Evolutionary conservation across 352 stramenopile genomes (phyloP).

Genomic region (Peronospora farinosa): DNA sequence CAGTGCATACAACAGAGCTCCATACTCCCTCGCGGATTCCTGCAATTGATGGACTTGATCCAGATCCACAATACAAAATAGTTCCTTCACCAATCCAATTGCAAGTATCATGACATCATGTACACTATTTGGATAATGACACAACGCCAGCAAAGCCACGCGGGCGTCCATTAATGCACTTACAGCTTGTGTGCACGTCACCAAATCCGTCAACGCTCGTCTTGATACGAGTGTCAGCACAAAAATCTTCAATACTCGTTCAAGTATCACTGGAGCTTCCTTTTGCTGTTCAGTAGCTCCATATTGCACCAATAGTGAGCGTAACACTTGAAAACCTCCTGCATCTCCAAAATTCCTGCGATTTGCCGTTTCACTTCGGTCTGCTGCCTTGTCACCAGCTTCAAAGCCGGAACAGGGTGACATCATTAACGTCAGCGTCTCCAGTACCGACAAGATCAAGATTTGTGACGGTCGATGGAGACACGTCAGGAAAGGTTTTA

Average conservation of each 20-base stretch:
- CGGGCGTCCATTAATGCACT: constrained; percentile 57
- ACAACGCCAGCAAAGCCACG: constrained; percentile 61
- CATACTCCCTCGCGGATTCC: too few relatives aligned
- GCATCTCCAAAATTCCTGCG: constrained; percentile 68
- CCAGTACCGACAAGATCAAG: constrained; percentile 49
- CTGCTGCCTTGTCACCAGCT: constrained; percentile 42
- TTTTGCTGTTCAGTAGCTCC: constrained; percentile 19
- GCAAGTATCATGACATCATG: too few relatives aligned
- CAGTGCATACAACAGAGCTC: too few relatives aligned
- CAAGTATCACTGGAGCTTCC: constrained; percentile 33
- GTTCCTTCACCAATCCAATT: too few relatives aligned
- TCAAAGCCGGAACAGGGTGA: constrained; percentile 50
- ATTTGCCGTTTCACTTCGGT: constrained; percentile 73
- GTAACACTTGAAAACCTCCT: constrained; percentile 63
- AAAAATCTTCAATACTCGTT: constrained; percentile 53
- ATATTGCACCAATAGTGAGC: constrained; percentile 61
- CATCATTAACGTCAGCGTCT: constrained; percentile 60
- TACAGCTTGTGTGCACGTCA: constrained; percentile 59
- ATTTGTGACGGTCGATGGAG: constrained; percentile 45
- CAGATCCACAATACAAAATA: too few relatives aligned
- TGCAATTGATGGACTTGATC: too few relatives aligned
- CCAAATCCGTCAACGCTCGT: constrained; percentile 38
- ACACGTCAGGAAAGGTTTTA: constrained; percentile 77
- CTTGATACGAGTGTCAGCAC: constrained; percentile 56
- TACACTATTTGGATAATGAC: constrained; percentile 24